A percentile compares a stretch with the other conserved stretches of the same genome.
Conservation (phyloP, 1,284 basidiomycete genomes). For the Austroboletus niveus region DNA sequence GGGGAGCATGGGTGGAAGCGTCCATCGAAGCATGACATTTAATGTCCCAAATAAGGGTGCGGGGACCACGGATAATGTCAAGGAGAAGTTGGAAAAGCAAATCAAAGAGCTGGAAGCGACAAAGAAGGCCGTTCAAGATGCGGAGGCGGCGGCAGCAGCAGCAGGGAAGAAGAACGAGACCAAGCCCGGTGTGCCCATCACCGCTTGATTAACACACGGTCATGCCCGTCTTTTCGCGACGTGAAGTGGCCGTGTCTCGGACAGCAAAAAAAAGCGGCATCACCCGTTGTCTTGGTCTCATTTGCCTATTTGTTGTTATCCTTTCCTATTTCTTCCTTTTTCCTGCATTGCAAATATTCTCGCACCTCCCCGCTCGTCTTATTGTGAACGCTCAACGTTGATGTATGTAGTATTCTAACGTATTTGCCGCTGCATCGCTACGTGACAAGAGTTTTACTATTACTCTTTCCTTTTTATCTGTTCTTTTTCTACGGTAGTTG, state of each 20-base stretch:
- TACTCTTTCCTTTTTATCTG: slow-evolving; percentile 3
- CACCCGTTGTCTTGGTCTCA: slow-evolving; percentile 18
- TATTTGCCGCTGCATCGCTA: slow-evolving; percentile 9
- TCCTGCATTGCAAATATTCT: slow-evolving; percentile 4
- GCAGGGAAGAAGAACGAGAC: slow-evolving; percentile 57
- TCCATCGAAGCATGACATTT: slow-evolving; percentile 66
- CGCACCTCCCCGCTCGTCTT: slow-evolving; percentile 4
- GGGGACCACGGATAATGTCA: slow-evolving; percentile 35
- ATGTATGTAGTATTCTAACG: slow-evolving; percentile 26
- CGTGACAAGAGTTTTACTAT: neutral
- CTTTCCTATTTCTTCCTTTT: slow-evolving; percentile 8
- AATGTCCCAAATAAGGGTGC: slow-evolving; percentile 39
- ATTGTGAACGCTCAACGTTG: slow-evolving; percentile 12
- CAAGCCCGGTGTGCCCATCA: slow-evolving; percentile 52
- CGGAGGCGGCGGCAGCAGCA: slow-evolving; percentile 46
- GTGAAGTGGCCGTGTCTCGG: too few species aligned
- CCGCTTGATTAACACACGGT: slow-evolving; percentile 23
- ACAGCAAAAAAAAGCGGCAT: slow-evolving; percentile 12
- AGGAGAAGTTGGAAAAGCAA: slow-evolving; percentile 55
- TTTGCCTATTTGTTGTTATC: slow-evolving; percentile 19
- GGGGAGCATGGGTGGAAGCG: slow-evolving; percentile 60
- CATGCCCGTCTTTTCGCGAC: neutral
- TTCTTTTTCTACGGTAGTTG: slow-evolving; percentile 4
- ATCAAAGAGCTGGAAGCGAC: slow-evolving; percentile 59
- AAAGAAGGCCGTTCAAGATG: slow-evolving; percentile 57